Evolutionary conservation across 2,329 filamentous ascomycete species (phyloP), one percentile per base, ranked within the genome.

Genomic region (Stromatinia cepivora): DNA sequence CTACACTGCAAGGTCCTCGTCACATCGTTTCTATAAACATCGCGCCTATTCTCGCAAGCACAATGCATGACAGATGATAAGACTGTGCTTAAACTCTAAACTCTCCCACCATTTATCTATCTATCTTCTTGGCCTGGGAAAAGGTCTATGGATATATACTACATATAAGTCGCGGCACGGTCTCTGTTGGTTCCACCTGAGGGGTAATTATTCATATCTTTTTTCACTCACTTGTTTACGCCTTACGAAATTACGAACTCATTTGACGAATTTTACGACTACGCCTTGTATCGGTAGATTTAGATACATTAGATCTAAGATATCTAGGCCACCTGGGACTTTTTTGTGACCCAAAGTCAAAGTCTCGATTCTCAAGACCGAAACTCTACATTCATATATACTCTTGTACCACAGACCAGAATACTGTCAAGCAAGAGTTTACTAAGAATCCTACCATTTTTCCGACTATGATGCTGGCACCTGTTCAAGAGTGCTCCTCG

Each of bases 381-480:
- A 63, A 45, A 17, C 11, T 39, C 45, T 50, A 36, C 59, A 50
- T 50, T 52, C 46, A 52, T 63, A 52, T 42, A 58, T 52, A 39
- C 46, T 52, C 22, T 15, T 8, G 15, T 63, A 46, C 34, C 39
- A 36, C 31, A 54, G n/a, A 50, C 52, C 39, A 57, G 17, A 46
- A 36, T 22, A 46, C 28, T 22, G 8, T 62, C 58, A 56, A 64
- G n/a, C 36, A 54, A 46, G 9, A 34, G 1, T 39, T 45, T 61
- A 48, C 59, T 54, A 64, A 64, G 59, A 48, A 42, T 61, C 66
- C 56, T 63, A 64, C 42, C 61, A 70, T 54, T 69, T 54, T 71
- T 65, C 52, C 39, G 69, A 72, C 61, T 71, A 76, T 75, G 70
- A 77, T 77, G 73, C 70, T 76, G 70, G 71, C 72, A 71, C 69